A percentile compares a stretch with the other conserved stretches of the same genome.
Conservation (phyloP, 1,139 yeast species). For the Zhuliangozyma blackwelliae region DNA sequence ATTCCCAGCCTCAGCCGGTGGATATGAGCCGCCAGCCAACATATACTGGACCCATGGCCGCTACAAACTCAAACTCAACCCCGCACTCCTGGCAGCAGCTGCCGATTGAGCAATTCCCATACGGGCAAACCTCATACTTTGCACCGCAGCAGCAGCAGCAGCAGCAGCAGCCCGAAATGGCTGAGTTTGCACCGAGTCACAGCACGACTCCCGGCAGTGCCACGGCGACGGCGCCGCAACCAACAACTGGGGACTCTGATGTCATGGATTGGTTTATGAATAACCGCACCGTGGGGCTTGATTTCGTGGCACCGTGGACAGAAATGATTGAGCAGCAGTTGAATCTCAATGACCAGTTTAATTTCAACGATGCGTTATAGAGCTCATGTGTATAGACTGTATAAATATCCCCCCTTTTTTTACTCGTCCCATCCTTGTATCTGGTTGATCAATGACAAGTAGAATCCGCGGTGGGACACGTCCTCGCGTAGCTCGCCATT, state of each 20-base stretch:
- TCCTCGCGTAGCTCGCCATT: conserved; percentile 1
- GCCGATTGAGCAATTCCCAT: conserved; percentile 6
- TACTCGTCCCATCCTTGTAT: conserved; percentile 10
- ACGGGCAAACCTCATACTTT: conserved; percentile 3
- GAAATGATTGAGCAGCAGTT: conserved; percentile 72
- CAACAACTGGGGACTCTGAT: conserved; percentile 46
- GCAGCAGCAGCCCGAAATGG: neutral
- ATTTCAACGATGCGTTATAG: conserved; percentile 22
- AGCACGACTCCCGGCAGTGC: conserved; percentile 1
- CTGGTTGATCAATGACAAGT: conserved; percentile 6
- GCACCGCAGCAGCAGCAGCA: neutral
- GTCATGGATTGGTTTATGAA: conserved; percentile 71
- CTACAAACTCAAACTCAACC: neutral
- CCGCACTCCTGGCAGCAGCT: conserved; percentile 1
- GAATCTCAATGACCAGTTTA: conserved; percentile 32
- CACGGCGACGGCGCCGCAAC: conserved; percentile 15
- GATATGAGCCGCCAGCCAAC: too few species aligned
- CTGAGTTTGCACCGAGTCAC: conserved; percentile 3
- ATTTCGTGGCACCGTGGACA: conserved; percentile 86
- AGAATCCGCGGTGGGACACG: conserved; percentile 3
- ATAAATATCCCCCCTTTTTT: too few species aligned
- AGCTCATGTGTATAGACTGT: too few species aligned
- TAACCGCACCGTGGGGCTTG: conserved; percentile 66
- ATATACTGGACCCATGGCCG: too few species aligned
- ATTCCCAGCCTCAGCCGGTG: too few species aligned